Conservation (phyloP, 305 asterid species). For the Andrographis paniculata region DNA sequence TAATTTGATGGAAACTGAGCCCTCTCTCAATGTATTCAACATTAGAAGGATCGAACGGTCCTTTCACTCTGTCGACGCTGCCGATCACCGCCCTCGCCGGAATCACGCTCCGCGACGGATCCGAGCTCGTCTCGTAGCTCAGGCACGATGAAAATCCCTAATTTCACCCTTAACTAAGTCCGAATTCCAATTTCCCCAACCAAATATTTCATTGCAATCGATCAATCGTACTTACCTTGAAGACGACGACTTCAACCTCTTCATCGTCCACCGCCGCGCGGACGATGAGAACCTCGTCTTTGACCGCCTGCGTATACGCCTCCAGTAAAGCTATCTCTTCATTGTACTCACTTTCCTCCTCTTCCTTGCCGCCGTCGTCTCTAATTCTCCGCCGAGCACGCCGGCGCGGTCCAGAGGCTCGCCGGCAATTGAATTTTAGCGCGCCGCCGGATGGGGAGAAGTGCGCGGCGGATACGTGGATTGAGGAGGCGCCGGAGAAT, state of each 20-base stretch:
- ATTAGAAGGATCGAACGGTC: constrained; percentile 59
- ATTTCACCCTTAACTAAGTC: no score
- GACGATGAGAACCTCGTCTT: constrained; percentile 57
- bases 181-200: no score
- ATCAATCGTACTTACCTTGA: constrained; percentile 61
- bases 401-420: not conserved
- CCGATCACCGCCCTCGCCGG: constrained; percentile 55
- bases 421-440: constrained; percentile 6
- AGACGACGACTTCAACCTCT: constrained; percentile 45
- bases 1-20: constrained; percentile 34
- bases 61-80: constrained; percentile 48
- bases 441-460: constrained; percentile 1
- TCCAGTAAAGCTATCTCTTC: constrained; percentile 51
- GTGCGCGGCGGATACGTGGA: not conserved
- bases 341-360: constrained; percentile 38
- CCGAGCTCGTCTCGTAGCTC: constrained; percentile 43
- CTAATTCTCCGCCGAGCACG: constrained; percentile 37
- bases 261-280: constrained; percentile 46
- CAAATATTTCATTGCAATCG: no score
- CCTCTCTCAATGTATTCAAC: constrained; percentile 49
- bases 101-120: constrained; percentile 65
- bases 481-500: constrained; percentile 11
- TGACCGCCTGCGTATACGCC: constrained; percentile 34
- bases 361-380: constrained; percentile 22
- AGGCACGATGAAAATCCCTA: constrained; percentile 80